Conservation (phyloP, 371 early-diverging fungal species). For the Capniomyces stellatus region DNA sequence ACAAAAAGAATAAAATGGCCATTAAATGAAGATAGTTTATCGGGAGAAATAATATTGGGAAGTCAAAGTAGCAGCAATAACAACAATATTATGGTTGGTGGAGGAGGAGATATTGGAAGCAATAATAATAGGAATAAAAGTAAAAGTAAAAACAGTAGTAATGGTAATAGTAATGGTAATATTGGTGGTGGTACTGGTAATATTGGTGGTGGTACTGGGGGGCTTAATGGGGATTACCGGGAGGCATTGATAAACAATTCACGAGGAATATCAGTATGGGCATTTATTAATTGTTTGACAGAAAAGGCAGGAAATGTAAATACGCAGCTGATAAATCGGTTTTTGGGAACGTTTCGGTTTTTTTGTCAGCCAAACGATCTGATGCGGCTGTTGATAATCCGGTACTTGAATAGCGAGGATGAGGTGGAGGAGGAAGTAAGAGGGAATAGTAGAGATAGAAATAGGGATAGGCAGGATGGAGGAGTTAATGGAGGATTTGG, state of each 20-base stretch:
- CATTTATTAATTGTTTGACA: slow-evolving; percentile 21
- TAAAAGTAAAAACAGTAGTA: background rate
- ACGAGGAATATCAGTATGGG: slow-evolving; percentile 14
- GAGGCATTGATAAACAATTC: slow-evolving; percentile 1
- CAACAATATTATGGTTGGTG: too few species aligned
- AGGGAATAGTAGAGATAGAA: slow-evolving; percentile 12
- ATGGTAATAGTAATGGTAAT: too few species aligned
- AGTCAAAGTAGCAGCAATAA: background rate
- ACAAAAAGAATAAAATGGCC: background rate
- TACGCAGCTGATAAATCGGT: slow-evolving; percentile 28
- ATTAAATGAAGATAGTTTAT: slow-evolving; percentile 3
- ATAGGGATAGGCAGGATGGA: slow-evolving; percentile 4
- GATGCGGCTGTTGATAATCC: slow-evolving; percentile 30
- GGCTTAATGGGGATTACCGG: background rate
- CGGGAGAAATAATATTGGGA: background rate
- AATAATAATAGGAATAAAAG: background rate
- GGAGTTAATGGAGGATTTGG: background rate
- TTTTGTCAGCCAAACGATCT: slow-evolving; percentile 34
- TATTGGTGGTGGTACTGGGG: too few species aligned
- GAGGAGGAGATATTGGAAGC: too few species aligned
- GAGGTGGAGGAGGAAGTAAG: slow-evolving; percentile 2
- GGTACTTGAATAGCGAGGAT: slow-evolving; percentile 28
- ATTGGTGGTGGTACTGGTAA: too few species aligned
- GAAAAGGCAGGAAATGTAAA: slow-evolving; percentile 26
- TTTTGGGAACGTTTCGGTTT: slow-evolving; percentile 37